Evolutionary conservation across 2,329 filamentous ascomycete genomes (phyloP).

Genomic region (Chrysoporthe deuterocubensis): DNA sequence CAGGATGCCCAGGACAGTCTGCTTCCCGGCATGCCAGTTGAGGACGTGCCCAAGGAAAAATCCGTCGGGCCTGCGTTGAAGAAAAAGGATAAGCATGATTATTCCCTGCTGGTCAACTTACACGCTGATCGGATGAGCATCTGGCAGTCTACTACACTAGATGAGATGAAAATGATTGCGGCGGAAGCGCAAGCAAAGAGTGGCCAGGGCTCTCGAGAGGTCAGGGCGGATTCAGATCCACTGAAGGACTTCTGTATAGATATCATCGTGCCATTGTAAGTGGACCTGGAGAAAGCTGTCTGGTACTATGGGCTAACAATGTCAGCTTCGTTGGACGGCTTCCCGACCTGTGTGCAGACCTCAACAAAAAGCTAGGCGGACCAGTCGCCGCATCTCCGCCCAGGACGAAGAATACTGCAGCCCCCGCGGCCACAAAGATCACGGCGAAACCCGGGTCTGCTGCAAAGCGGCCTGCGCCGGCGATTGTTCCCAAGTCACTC

Average conservation of each 20-base stretch:
- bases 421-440: constrained; percentile 43
- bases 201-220: constrained; percentile 41
- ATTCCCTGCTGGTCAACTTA: constrained; percentile 69
- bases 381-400: constrained; percentile 63
- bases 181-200: constrained; percentile 51
- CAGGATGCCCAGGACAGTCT: constrained; percentile 49
- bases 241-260: constrained; percentile 79
- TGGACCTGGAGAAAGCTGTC: constrained; percentile 9
- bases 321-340: constrained; percentile 73
- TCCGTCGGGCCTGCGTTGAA: constrained; percentile 46
- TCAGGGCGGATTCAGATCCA: constrained; percentile 59
- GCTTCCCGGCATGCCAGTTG: constrained; percentile 49
- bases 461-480: constrained; percentile 50
- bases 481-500: constrained; percentile 55
- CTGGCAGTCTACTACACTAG: constrained; percentile 76
- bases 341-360: constrained; percentile 70
- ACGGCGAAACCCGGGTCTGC: constrained; percentile 57
- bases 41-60: constrained; percentile 36
- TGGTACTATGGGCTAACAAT: constrained; percentile 2
- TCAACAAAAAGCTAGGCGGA: constrained; percentile 78
- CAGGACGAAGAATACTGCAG: constrained; percentile 54
- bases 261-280: constrained; percentile 79
- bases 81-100: constrained; percentile 66
- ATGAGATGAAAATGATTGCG: constrained; percentile 54
- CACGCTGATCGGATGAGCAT: constrained; percentile 80